These are phyloP conservation scores for Fraxinus excelsior DNA, from an alignment of 257 asterid species.

Conservation along the genomic window DNA sequence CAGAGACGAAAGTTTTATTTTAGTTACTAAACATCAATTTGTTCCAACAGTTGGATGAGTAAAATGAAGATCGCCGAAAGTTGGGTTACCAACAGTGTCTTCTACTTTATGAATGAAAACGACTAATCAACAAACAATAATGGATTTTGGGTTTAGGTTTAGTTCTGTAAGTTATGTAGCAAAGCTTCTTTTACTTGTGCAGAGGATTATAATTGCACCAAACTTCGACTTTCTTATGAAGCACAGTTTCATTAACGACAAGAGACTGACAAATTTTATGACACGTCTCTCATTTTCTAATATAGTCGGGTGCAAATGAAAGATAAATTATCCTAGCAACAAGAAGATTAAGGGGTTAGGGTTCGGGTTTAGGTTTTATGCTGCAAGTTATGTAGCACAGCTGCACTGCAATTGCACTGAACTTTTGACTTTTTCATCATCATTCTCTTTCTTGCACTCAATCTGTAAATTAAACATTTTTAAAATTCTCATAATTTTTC, in stretches of 20 bases:
- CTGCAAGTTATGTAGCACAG: conserved; percentile 7
- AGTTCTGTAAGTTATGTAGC: background rate
- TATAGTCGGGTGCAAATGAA: background rate
- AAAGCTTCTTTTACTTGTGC: background rate
- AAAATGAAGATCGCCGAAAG: too few species aligned
- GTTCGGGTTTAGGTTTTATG: background rate
- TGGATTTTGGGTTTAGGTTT: background rate
- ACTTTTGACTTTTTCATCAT: background rate
- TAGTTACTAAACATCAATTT: too few species aligned
- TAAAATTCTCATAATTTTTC: background rate
- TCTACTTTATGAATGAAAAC: too few species aligned
- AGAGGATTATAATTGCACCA: conserved; percentile 17
- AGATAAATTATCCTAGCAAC: background rate
- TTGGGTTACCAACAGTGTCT: too few species aligned
- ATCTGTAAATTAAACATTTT: conserved; percentile 11
- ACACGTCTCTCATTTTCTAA: background rate
- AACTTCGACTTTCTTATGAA: conserved; percentile 13
- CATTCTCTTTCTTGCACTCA: conserved; percentile 36
- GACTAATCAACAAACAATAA: background rate
- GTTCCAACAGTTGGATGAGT: too few species aligned
- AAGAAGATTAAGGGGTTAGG: background rate
- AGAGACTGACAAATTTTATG: background rate
- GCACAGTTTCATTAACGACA: too few species aligned
- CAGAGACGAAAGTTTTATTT: too few species aligned
- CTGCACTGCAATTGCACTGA: background rate